Conservation (phyloP, 306 rosid genomes). For the Cucurbita moschata region DNA sequence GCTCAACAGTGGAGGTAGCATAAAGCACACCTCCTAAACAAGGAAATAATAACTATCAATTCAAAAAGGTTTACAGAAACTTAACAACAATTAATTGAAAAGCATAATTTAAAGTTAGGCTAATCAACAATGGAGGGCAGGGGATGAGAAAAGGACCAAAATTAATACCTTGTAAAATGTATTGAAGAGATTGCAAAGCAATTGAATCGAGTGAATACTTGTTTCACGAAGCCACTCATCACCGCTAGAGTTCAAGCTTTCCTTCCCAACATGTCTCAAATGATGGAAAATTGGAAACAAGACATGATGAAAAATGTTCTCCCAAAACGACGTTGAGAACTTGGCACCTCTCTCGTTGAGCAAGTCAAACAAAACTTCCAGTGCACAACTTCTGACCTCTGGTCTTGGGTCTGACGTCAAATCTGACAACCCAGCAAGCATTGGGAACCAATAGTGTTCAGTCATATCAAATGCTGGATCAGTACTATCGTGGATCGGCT, state of each 20-base stretch:
- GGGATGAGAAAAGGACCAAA: neutral
- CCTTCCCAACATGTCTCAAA: conserved; percentile 91
- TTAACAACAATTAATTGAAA: neutral
- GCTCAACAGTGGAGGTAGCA: conserved; percentile 83
- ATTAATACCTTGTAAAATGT: conserved; percentile 78
- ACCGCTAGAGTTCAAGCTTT: conserved; percentile 45
- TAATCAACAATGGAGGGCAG: neutral
- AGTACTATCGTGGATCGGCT: conserved; percentile 51
- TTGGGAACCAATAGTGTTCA: conserved; percentile 98
- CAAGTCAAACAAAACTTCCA: conserved; percentile 95
- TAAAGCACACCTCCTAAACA: conserved; percentile 94
- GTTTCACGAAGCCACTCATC: conserved; percentile 88
- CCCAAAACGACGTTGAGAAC: conserved; percentile 90
- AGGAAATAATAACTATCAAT: conserved; percentile 8
- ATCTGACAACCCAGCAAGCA: conserved; percentile 98
- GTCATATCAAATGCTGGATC: conserved; percentile 67
- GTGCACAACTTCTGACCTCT: conserved; percentile 95
- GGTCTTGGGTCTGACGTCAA: conserved; percentile 90
- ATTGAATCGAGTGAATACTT: conserved; percentile 91
- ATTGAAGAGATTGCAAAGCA: conserved; percentile 97
- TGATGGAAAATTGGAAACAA: conserved; percentile 98
- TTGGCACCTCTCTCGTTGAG: conserved; percentile 95
- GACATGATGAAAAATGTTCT: conserved; percentile 91
- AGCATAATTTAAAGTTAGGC: neutral
- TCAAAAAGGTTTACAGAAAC: conserved; percentile 2